Conservation (phyloP, 345 rosid genomes). For the Combretum micranthum region DNA sequence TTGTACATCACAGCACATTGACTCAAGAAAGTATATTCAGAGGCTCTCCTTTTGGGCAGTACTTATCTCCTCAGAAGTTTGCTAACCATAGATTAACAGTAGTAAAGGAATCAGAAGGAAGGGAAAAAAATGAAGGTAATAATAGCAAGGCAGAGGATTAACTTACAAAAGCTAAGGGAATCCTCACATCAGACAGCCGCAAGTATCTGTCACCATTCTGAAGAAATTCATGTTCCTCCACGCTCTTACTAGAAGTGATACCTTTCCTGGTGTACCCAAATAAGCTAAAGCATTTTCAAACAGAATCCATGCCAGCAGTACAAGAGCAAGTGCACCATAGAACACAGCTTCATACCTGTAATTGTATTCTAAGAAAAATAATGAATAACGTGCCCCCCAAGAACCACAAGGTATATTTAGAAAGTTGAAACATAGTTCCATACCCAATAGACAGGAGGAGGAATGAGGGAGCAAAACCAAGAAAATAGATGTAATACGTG, state of each 20-base stretch:
- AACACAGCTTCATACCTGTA: conserved; percentile 91
- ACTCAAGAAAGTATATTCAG: too few species aligned
- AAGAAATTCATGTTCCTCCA: conserved; percentile 25
- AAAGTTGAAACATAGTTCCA: conserved; percentile 7
- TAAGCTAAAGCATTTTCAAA: conserved; percentile 66
- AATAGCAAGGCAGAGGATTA: not conserved
- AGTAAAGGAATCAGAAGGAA: not conserved
- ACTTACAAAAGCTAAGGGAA: conserved; percentile 82
- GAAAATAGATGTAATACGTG: conserved; percentile 78
- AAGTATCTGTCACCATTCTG: conserved; percentile 61
- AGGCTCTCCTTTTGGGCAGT: too few species aligned
- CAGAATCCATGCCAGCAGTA: conserved; percentile 74
- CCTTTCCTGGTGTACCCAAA: conserved; percentile 30
- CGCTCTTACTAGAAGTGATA: conserved; percentile 28
- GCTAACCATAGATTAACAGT: not conserved
- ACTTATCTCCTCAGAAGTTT: too few species aligned
- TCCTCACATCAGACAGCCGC: conserved; percentile 77
- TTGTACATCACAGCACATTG: too few species aligned
- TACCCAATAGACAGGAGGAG: conserved; percentile 94
- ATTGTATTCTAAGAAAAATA: conserved; percentile 14
- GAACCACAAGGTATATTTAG: too few species aligned
- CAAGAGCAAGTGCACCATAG: conserved; percentile 76
- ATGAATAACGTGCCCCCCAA: too few species aligned
- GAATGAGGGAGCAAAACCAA: conserved; percentile 85
- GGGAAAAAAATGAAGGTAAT: not conserved